Conservation (phyloP, 1,284 basidiomycete genomes). For the Fomitopsis palustris region DNA sequence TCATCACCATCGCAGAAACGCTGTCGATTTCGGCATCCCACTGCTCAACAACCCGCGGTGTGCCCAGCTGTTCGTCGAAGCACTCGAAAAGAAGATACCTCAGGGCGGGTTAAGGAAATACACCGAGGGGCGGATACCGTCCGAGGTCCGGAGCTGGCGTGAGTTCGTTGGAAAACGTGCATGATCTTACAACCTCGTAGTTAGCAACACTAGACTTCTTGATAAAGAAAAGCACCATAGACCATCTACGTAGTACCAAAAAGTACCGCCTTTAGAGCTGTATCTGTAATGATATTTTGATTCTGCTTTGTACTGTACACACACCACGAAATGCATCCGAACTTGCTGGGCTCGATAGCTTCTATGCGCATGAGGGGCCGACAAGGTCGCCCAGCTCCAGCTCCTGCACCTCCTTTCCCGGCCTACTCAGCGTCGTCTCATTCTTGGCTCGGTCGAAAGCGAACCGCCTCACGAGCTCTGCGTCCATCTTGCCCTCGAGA, state of each 20-base stretch:
- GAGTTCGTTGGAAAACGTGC: constrained; percentile 78
- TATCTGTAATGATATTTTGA: constrained; percentile 2
- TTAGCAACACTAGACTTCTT: background rate
- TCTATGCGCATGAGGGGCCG: background rate
- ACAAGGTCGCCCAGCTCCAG: constrained; percentile 43
- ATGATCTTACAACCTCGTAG: constrained; percentile 28
- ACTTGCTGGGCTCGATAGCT: background rate
- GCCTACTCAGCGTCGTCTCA: constrained; percentile 32
- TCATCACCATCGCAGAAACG: constrained; percentile 52
- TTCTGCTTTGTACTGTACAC: constrained; percentile 4
- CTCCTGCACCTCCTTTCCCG: constrained; percentile 29
- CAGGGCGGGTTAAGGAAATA: constrained; percentile 81
- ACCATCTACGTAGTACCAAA: constrained; percentile 5
- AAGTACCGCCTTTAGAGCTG: constrained; percentile 6
- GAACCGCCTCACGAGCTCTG: constrained; percentile 50
- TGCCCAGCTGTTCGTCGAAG: constrained; percentile 90
- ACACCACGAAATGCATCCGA: background rate
- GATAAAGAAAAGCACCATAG: background rate
- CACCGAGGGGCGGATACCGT: constrained; percentile 87
- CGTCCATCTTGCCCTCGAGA: constrained; percentile 60
- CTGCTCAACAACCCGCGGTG: constrained; percentile 90
- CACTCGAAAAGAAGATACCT: constrained; percentile 85
- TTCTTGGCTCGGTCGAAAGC: constrained; percentile 40
- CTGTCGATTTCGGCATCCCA: constrained; percentile 89
- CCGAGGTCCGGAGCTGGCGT: constrained; percentile 89